Evolutionary conservation across 371 early-diverging fungal species (phyloP), one percentile per base, ranked within the genome.

Genomic region (Saksenaea vasiformis): DNA sequence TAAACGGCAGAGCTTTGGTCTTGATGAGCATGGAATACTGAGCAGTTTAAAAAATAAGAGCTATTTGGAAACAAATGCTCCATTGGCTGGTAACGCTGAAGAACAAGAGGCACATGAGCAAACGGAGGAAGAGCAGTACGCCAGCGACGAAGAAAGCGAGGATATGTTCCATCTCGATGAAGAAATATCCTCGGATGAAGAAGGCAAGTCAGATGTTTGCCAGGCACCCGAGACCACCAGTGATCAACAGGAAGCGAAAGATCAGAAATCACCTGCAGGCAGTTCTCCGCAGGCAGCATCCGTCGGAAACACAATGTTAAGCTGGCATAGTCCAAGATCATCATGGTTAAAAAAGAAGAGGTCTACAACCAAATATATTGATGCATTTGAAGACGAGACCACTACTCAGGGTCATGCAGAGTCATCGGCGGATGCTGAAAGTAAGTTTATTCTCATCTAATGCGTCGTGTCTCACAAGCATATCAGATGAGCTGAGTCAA

Each of bases 121-220:
- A n/a, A 51, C 47, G 34, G 26, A 36, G 54, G 35, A 11, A 13
- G 60, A 68, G 53, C 58, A 27, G 4, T 24, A 56, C 13, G 65
- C 68, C 3, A 43, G 44, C 5, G 68, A 62, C 14, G 65, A 64
- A 1, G 69, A 69, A 24, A 56, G 62, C 19, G 79, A 76, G n/a
- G 75, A 79, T 15, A 39, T 78, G 56, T 80, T 80, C 62, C 64
- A 74, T 14, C 56, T 80, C 17, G 80, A 80, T 55, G 80, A 80
- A 56, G 80, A 79, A 28, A 77, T 80, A 17, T 72, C 74, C 17
- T 36, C 35, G 27, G 71, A 67, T 11, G 64, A 57, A 10, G 61
- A 60, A 28, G 11, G 22, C 9, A 34, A 44, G 22, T 3, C 8
- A 37, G 19, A 60, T 13, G 62, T 38, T 7, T 54, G 11, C 9